phyloP scores from a whole-genome alignment of 2,329 filamentous ascomycete genomes.

The Colletotrichum liaoningense region DNA sequence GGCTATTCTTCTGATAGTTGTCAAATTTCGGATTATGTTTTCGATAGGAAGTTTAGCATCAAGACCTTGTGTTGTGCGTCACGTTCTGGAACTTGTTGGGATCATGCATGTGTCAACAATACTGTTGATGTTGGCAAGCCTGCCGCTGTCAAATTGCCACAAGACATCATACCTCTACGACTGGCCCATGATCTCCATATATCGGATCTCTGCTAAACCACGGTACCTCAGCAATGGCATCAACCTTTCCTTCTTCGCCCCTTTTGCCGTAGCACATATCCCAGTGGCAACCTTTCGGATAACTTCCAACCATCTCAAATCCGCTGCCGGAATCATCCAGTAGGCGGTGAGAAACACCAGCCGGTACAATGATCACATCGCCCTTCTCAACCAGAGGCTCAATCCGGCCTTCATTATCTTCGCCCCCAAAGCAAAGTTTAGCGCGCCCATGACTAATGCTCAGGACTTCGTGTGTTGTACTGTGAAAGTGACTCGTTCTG shows the following conservation, averaged over 20 bases:
- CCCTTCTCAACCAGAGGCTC: constrained; percentile 67
- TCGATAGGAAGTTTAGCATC: not conserved
- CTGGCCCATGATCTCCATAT: constrained; percentile 35
- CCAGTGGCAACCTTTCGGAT: constrained; percentile 69
- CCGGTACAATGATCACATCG: constrained; percentile 74
- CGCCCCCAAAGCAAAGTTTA: constrained; percentile 74
- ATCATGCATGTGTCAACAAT: constrained; percentile 26
- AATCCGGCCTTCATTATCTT: constrained; percentile 67
- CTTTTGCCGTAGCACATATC: constrained; percentile 78
- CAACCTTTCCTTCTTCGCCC: constrained; percentile 64
- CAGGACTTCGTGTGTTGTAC: constrained; percentile 74
- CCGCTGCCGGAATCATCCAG: constrained; percentile 63
- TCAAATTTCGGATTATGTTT: not conserved
- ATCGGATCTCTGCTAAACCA: constrained; percentile 39
- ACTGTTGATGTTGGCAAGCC: not conserved
- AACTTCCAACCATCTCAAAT: constrained; percentile 76
- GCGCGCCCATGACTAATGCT: constrained; percentile 69
- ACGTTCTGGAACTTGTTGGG: not conserved
- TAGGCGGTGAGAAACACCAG: constrained; percentile 73
- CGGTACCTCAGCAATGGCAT: constrained; percentile 14
- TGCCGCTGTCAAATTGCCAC: not conserved
- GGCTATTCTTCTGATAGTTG: not conserved
- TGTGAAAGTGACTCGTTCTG: constrained; percentile 73
- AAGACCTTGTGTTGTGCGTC: not conserved
- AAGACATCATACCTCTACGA: not conserved